Percentiles rank a stretch among this genome's conserved stretches.
phyloP scores from a whole-genome alignment of 805 yeast genomes.

The Danielozyma ontarioensis region DNA sequence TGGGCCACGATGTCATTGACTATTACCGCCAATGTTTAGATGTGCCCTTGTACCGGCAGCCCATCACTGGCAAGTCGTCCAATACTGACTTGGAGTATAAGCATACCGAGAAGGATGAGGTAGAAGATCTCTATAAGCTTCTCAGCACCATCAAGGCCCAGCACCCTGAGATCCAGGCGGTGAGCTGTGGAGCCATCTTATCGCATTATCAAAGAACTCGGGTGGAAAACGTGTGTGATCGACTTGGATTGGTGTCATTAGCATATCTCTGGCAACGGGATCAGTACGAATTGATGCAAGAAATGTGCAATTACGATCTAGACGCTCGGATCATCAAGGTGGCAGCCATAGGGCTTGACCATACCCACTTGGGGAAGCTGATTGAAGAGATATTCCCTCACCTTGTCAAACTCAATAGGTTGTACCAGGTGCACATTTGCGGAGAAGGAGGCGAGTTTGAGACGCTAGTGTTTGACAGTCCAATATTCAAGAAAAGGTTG shows the following conservation, averaged over 20 bases:
- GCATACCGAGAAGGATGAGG: conserved; percentile 71
- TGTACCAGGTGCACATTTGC: conserved; percentile 85
- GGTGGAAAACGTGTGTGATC: conserved; percentile 83
- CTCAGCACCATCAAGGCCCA: conserved; percentile 40
- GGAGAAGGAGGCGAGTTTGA: conserved; percentile 99
- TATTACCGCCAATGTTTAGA: conserved; percentile 65
- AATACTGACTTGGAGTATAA: conserved; percentile 66
- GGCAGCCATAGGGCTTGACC: conserved; percentile 82
- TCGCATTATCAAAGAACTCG: conserved; percentile 94
- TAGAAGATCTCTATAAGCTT: conserved; percentile 70
- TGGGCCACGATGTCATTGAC: conserved; percentile 77
- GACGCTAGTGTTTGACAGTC: conserved; percentile 85
- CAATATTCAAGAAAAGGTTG: conserved; percentile 61
- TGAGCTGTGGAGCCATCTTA: conserved; percentile 92
- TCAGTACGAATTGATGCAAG: conserved; percentile 73
- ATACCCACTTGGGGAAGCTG: conserved; percentile 61
- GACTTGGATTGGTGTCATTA: conserved; percentile 63
- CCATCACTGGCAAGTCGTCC: conserved; percentile 57
- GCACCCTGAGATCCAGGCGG: conserved; percentile 76
- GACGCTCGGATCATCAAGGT: conserved; percentile 90
- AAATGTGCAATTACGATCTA: conserved; percentile 61
- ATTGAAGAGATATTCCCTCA: conserved; percentile 58
- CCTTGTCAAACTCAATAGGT: conserved; percentile 49
- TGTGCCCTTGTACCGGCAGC: conserved; percentile 71
- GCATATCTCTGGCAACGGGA: conserved; percentile 89